Evolutionary conservation across 345 rosid species (phyloP).

Genomic region (Nephelium lappaceum): DNA sequence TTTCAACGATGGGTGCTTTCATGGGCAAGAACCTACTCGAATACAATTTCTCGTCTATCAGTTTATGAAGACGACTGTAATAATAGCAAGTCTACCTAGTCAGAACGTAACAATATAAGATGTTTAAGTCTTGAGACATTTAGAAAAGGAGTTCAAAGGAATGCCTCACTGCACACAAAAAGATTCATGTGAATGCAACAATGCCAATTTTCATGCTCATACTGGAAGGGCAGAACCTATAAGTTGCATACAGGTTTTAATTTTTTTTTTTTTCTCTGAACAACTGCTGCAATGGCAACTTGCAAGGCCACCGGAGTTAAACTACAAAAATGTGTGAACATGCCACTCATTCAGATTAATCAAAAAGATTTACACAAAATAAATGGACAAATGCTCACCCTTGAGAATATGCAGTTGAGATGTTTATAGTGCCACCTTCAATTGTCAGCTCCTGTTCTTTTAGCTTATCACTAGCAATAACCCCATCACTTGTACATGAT

Average conservation of each 20-base stretch:
- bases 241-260: neutral
- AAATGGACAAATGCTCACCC: conserved; percentile 51
- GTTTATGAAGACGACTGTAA: no score
- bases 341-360: neutral
- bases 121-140: no score
- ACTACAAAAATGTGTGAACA: neutral
- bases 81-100: no score
- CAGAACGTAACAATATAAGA: no score
- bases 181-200: no score
- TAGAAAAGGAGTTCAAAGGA: no score
- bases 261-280: no score
- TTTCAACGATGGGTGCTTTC: neutral
- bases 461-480: conserved; percentile 45
- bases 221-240: neutral
- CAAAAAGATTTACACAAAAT: neutral
- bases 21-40: neutral
- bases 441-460: conserved; percentile 54
- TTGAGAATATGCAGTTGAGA: conserved; percentile 85
- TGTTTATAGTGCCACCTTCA: conserved; percentile 78
- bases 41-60: no score
- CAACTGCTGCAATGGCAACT: no score
- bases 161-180: no score
- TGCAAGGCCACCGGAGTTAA: neutral
- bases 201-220: neutral
- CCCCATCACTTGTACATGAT: conserved; percentile 32